Evolutionary conservation across 495 filamentous ascomycete species (phyloP), one percentile per base, ranked within the genome.

Genomic region (Tuber magnatum): DNA sequence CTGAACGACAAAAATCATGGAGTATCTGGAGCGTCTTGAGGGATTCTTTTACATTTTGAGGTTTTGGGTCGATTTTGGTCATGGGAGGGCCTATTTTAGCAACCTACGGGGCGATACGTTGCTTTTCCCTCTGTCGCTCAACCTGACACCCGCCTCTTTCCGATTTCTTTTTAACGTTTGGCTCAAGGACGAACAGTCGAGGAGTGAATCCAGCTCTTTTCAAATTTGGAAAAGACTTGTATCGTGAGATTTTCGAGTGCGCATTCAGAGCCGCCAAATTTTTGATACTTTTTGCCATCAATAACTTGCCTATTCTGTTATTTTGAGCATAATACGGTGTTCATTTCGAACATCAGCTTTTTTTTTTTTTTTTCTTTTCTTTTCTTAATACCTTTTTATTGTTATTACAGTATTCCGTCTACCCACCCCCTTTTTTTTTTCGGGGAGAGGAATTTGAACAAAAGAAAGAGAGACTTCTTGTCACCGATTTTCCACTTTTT

Each of bases 61-160:
- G 56, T 24, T 79, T 79, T 78, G 73, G 72, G 76, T 75, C 72
- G 16, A 28, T 28, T 39, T 70, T 79, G 72, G 77, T 78, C 72
- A 79, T 75, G 77, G 73, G 51, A 61, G 56, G 72, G 74, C 76
- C 72, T 78, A 79, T 79, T 79, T 79, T 78, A 74, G 77, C 77
- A 78, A 42, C 78, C 74, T 74, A 39, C 72, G 77, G 51, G 51
- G 77, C 77, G 72, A 79, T 79, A 73, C 76, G 77, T 79, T 79
- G 77, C 77, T 79, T 79, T 79, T 79, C 77, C 73, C 74, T 78
- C 71, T 79, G 46, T 78, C 56, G 76, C 76, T 73, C 72, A 75
- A 79, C 77, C 77, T 79, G 72, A 79, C 72, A 79, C 76, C 77
- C 77, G 77, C 75, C 77, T 39, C 77, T 79, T 79, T 79, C 77